phyloP scores from a whole-genome alignment of 495 filamentous ascomycete genomes.

The Aspergillus campestris region DNA sequence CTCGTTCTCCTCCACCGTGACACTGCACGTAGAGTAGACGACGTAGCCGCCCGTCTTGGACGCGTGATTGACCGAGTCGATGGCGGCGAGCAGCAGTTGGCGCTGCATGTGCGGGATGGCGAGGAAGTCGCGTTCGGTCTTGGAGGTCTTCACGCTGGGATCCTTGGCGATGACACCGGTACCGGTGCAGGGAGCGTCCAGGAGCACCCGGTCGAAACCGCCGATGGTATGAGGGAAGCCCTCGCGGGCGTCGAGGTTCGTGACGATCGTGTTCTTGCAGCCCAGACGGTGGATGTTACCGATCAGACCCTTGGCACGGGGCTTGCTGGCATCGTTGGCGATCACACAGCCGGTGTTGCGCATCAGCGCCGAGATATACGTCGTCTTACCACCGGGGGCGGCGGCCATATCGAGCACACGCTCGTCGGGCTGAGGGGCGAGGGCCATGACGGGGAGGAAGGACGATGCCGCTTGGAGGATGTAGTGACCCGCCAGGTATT shows the following conservation, averaged over 20 bases:
- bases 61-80: constrained; percentile 84
- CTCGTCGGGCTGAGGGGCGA: constrained; percentile 89
- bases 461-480: constrained; percentile 95
- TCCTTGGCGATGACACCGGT: constrained; percentile 95
- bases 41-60: constrained; percentile 87
- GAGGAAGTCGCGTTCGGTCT: constrained; percentile 88
- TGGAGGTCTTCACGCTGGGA: constrained; percentile 91
- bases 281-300: constrained; percentile 97
- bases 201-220: constrained; percentile 78
- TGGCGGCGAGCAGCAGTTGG: constrained; percentile 84
- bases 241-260: constrained; percentile 84
- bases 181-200: constrained; percentile 76
- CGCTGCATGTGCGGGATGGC: constrained; percentile 87
- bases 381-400: constrained; percentile 95
- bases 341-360: constrained; percentile 95
- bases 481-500: constrained; percentile 95
- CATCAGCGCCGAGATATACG: constrained; percentile 94
- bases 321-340: constrained; percentile 91
- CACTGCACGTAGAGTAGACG: constrained; percentile 88
- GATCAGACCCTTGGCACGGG: constrained; percentile 90
- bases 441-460: constrained; percentile 95
- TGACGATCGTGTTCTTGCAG: constrained; percentile 87
- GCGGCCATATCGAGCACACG: constrained; percentile 92
- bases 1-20: constrained; percentile 92
- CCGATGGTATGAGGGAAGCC: constrained; percentile 86